Evolutionary conservation across 495 filamentous ascomycete species (phyloP), one percentile per base, ranked within the genome.

Genomic region (Ramalina intermedia): DNA sequence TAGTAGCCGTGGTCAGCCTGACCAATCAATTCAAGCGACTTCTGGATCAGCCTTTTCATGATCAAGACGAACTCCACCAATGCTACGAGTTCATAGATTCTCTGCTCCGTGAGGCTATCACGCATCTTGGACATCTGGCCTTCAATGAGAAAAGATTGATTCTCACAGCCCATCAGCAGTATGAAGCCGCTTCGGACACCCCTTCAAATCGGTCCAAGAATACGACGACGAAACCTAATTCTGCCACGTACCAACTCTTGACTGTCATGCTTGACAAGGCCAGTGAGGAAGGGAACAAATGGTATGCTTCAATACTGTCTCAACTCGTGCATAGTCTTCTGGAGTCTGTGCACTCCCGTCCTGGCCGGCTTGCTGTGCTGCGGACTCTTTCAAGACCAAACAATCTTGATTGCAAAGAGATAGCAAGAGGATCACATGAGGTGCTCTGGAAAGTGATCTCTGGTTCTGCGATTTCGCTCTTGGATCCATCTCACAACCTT

Each of bases 61-160:
- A 36, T 21, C 23, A 39, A 38, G 43, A 16, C 54, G 46, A 53
- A 17, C 20, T 46, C 18, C 16, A 40, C 36, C 36, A 37, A 14
- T 13, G 26, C 56, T 69, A 82, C 4, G 66, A 78, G 16, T 73
- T 78, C 14, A 80, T 80, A 49, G 61, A 62, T 1, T 73, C 69
- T 27, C 68, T 90, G 43, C 58, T 88, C 0, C 68, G 69, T 20
- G 73, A 72, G 12, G 75, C 82, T 46, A 69, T 88, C 0, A 63
- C 69, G 9, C 75, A 74, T 0, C 66, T 95, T 12, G 90, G 88
- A 2, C 63, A 74, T 5, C 71, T 84, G 12, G 74, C 82, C 2
- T 93, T 96, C 58, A 84, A 82, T 0, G 87, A 95, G 53, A 88
- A 82, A 55, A 70, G 81, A 38, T 33, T 78, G 60, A 46, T 69